These are phyloP conservation scores for Actinidia chinensis DNA, from an alignment of 179 eudicot species.

Conservation along the genomic window DNA sequence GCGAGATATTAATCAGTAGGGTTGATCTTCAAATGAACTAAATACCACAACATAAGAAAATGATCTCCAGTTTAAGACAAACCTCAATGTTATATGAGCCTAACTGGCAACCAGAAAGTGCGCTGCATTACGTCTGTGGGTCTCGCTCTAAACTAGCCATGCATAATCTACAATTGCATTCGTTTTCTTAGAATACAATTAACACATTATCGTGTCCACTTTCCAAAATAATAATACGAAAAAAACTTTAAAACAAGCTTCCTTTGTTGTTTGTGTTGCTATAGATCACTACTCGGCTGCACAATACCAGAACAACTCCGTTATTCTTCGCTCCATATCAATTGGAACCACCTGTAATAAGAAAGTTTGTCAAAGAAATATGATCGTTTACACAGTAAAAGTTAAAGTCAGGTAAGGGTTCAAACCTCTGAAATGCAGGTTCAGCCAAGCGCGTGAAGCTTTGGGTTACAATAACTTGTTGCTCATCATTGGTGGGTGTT, in stretches of 20 bases:
- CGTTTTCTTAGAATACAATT: slow-evolving; percentile 12
- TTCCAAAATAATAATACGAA: slow-evolving; percentile 7
- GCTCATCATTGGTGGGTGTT: too few relatives aligned
- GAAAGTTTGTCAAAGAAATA: too few relatives aligned
- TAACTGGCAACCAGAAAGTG: slow-evolving; percentile 93
- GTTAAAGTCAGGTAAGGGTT: too few relatives aligned
- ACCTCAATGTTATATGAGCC: slow-evolving; percentile 99
- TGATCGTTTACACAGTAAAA: too few relatives aligned
- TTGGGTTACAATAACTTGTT: too few relatives aligned
- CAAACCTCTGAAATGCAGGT: too few relatives aligned
- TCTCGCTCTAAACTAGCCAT: slow-evolving; percentile 89
- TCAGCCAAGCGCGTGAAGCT: too few relatives aligned
- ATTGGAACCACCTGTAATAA: slow-evolving; percentile 66
- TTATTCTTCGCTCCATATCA: slow-evolving; percentile 84
- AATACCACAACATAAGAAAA: background rate
- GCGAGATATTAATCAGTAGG: background rate
- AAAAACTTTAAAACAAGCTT: slow-evolving; percentile 85
- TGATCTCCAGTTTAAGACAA: slow-evolving; percentile 3
- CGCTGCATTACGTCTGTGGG: slow-evolving; percentile 79
- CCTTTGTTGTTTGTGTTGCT: slow-evolving; percentile 89
- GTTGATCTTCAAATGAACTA: background rate
- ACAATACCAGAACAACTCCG: slow-evolving; percentile 77
- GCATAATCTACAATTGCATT: slow-evolving; percentile 66
- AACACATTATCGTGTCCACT: background rate
- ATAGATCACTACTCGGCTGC: slow-evolving; percentile 90